Evolutionary conservation across 208 protist species (phyloP), one percentile per base, ranked within the genome.

Genomic region (Ichthyophonus hoferi): DNA sequence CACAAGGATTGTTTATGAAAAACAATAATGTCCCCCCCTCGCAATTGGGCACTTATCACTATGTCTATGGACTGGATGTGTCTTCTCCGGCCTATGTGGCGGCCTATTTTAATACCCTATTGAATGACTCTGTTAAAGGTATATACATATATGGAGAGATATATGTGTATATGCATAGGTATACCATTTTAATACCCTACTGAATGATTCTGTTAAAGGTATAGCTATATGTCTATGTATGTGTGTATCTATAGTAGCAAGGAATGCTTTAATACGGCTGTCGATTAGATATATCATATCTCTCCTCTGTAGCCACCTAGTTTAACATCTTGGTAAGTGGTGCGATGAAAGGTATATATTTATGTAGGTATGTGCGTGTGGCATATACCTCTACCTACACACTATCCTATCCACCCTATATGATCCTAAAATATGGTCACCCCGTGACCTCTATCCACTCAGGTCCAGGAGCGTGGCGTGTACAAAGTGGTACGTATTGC

Each of bases 401-500:
- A n/a, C n/a, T n/a, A n/a, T n/a, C n/a, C n/a, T n/a, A n/a, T n/a
- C n/a, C n/a, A n/a, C n/a, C n/a, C n/a, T n/a, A n/a, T n/a, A n/a
- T n/a, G n/a, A n/a, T n/a, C n/a, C n/a, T n/a, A n/a, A n/a, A n/a
- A n/a, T n/a, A n/a, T n/a, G n/a, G n/a, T n/a, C n/a, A n/a, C n/a
- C n/a, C n/a, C n/a, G n/a, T n/a, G n/a, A n/a, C n/a, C n/a, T n/a
- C n/a, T 24, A 67, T 67, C 7, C 50, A 67, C 50, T n/a, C 24
- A 67, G 50, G 50, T 7, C 50, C 50, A 58, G 83, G 42, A 7
- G 24, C 31, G n/a, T 87, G 83, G 83, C 3, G 42, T 2, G 76
- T 87, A 1, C 83, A 87, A 41, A 77, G 83, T 31, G 85, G 85
- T 2, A 88, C 85, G 12, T 88, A 81, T 37, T 88, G 85, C 39